These are phyloP conservation scores for Entrophospora sp. DNA, from an alignment of 192 early-diverging fungal species.

Conservation along the genomic window DNA sequence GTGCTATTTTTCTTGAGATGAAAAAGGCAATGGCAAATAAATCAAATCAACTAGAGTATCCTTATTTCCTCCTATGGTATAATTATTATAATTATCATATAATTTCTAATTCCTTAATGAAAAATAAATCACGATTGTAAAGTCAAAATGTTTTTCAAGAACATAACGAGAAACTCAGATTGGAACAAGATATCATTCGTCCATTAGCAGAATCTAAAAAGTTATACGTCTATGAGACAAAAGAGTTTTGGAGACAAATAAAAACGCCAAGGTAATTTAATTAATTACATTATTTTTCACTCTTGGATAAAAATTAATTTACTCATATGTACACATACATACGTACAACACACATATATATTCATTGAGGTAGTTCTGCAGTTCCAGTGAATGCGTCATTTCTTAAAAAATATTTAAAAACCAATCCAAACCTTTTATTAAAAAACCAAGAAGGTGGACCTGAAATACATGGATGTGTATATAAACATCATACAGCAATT, in stretches of 20 bases:
- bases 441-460: constrained; percentile 47
- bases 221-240: constrained; percentile 79
- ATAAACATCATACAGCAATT: constrained; percentile 89
- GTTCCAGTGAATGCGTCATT: constrained; percentile 91
- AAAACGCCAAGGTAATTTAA: constrained; percentile 71
- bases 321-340: no score
- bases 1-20: constrained; percentile 81
- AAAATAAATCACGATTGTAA: no score
- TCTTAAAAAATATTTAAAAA: constrained; percentile 68
- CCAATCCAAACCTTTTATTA: constrained; percentile 55
- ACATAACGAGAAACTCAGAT: constrained; percentile 59
- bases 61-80: background rate
- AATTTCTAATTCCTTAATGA: no score
- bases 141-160: constrained; percentile 31
- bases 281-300: background rate
- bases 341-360: no score
- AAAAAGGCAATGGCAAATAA: constrained; percentile 66
- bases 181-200: constrained; percentile 92
- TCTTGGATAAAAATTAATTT: no score
- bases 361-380: constrained; percentile 53
- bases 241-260: constrained; percentile 94
- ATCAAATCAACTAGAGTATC: constrained; percentile 14
- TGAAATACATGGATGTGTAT: constrained; percentile 83
- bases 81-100: no score
- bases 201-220: constrained; percentile 73